phyloP scores from a whole-genome alignment of 176 grass and related monocot species.

The Oryza glumipatula region DNA sequence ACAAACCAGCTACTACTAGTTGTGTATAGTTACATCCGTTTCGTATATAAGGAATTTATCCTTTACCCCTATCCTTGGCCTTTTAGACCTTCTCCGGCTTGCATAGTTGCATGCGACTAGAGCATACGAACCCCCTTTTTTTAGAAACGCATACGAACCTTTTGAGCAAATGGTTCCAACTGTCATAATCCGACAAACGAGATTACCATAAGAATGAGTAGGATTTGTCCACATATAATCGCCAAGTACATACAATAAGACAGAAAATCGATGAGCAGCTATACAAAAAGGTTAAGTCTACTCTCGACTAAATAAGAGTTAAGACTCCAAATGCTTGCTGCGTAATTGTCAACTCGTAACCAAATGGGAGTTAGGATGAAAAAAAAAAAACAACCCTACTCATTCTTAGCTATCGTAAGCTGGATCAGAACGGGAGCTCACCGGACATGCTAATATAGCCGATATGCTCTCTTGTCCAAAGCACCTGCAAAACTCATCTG shows the following conservation, averaged over 20 bases:
- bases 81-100: not conserved
- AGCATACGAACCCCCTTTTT: not conserved
- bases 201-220: not conserved
- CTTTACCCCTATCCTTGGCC: not conserved
- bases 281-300: slow-evolving; percentile 32
- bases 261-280: slow-evolving; percentile 12
- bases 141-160: not conserved
- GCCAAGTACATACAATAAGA: not conserved
- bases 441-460: slow-evolving; percentile 38
- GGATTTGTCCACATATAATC: slow-evolving; percentile 5
- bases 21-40: too few species aligned
- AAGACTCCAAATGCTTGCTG: not conserved
- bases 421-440: not conserved
- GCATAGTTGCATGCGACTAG: not conserved
- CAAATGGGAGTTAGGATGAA: slow-evolving; percentile 46
- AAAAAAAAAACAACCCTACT: slow-evolving; percentile 49
- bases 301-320: slow-evolving; percentile 22
- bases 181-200: not conserved
- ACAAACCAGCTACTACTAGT: too few species aligned
- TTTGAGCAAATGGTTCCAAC: not conserved
- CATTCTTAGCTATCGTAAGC: slow-evolving; percentile 29
- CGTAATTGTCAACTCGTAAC: slow-evolving; percentile 23
- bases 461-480: slow-evolving; percentile 17
- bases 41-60: not conserved
- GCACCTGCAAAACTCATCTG: slow-evolving; percentile 24